Base-by-base conservation (phyloP, 345 rosid genomes). In the Dipteronia dyeriana region DNA sequence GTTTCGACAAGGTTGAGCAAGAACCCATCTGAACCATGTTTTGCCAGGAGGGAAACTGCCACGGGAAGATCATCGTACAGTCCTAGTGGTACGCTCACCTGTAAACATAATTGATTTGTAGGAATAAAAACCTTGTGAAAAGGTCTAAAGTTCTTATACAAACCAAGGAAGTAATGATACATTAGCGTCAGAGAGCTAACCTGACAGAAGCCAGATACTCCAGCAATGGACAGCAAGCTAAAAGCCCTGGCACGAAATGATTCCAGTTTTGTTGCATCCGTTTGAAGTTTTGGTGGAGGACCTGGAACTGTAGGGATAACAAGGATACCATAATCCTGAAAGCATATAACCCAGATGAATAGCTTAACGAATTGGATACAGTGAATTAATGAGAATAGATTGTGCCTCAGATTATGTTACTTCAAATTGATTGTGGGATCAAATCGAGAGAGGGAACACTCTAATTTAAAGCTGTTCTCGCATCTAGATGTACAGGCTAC, bases 161-260 rank as follows among this genome's bases (percentile, higher is more conserved):
- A 20, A 68, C 0, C 4, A 2, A 45, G 22, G 7, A 51, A 45
- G 4, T 7, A 19, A 59, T 38, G 34, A 7, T 53, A 60, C 31
- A 67, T 20, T 66, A 25, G 34, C 59, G 56, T 76, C 11, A 53
- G 70, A 70, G 13, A 65, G 5, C 77, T 49, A 11, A 88, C 98
- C 98, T 92, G 99, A 82, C 98, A 95, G 83, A 89, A 89, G 72
- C 99, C 97, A 31, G 98, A 95, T 56, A 90, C 86, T 26, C 94
- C 97, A 8, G 93, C 90, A 56, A 95, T 80, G 1, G 95, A 91
- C 66, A 91, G 86, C 84, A 93, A 87, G 84, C 94, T 85, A 26
- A 89, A 93, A 64, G 97, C 91, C 86, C 84, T 85, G 39, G 81
- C 85, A 11, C 87, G 80, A 77, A 87, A 86, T 17, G 77, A 56